Base-by-base conservation (phyloP, 176 grass and related monocot species). In the barley (Hordeum vulgare) region DNA sequence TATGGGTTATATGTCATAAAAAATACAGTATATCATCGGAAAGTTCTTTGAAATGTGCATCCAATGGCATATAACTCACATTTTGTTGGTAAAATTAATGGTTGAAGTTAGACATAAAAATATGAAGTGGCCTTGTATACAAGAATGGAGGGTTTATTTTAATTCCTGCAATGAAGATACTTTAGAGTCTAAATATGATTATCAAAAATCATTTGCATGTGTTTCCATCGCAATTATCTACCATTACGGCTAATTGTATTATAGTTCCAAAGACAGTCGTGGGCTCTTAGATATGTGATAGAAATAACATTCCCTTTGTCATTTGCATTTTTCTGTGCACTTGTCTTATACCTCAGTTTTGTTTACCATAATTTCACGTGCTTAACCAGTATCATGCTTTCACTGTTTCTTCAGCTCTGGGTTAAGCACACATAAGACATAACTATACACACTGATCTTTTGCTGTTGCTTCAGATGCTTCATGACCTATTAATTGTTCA, bases 361-460 rank as follows among this genome's bases (percentile, higher is more conserved):
- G 14, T 8, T 7, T 45, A 59, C 44, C n/a, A 53, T 85, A 68
- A 85, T 67, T n/a, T 79, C 23, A 12, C 21, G 80, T 80, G 11
- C 61, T 61, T 72, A 64, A 44, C n/a, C 9, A 59, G 24, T 79
- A 33, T 71, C 36, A 44, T 82, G 11, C 17, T 65, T 39, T 53
- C 47, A 40, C 27, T 59, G 3, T 49, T 81, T 70, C 5, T 61
- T 80, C 44, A 67, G 37, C 74, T 69, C 39, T 20, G 21, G 29
- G 29, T 45, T 75, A 31, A 76, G 29, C 33, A 83, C 49, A 66
- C 29, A 47, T 78, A 77, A 83, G 39, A 66, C 29, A 47, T 78
- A 77, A 47, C 21, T 29, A 15, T 60, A 64, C 79, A 47, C 75
- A 49, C 47, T 37, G 8, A 8, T 81, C 37, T 80, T 39, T 79